Percentiles rank a stretch among this genome's conserved stretches.
Evolutionary conservation across 306 rosid genomes (phyloP).

Genomic region (Rubus parviflorus): DNA sequence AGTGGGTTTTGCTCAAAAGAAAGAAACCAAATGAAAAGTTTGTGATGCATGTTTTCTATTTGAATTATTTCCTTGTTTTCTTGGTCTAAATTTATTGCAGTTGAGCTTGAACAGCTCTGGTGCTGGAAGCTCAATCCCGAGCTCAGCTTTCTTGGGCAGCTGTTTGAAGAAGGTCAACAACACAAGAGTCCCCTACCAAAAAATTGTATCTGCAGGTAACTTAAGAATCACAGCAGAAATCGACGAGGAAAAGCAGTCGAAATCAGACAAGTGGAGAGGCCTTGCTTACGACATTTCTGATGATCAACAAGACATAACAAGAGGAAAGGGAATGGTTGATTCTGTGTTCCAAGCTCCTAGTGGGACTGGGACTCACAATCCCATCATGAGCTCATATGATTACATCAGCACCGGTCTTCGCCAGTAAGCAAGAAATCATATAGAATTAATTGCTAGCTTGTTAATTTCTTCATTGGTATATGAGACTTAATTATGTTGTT

Average conservation of each 20-base stretch:
- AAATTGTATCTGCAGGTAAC: slow-evolving; percentile 12
- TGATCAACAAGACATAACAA: slow-evolving; percentile 47
- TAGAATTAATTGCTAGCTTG: neutral
- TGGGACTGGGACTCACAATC: slow-evolving; percentile 37
- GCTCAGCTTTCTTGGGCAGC: slow-evolving; percentile 36
- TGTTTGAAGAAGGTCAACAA: slow-evolving; percentile 29
- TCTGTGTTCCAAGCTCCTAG: slow-evolving; percentile 42
- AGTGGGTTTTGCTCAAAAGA: slow-evolving; percentile 1
- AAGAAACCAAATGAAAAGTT: neutral
- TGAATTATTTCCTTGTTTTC: neutral
- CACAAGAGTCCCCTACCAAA: slow-evolving; percentile 18
- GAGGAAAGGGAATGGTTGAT: slow-evolving; percentile 50
- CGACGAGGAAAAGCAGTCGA: slow-evolving; percentile 31
- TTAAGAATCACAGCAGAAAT: slow-evolving; percentile 23
- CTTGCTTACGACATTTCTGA: slow-evolving; percentile 40
- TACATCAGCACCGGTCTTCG: slow-evolving; percentile 42
- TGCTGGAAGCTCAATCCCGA: slow-evolving; percentile 29
- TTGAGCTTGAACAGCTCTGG: slow-evolving; percentile 27
- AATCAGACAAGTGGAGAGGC: slow-evolving; percentile 34
- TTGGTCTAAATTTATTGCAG: slow-evolving; percentile 25
- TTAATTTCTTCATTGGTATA: neutral
- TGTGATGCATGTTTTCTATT: neutral
- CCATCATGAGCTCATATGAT: slow-evolving; percentile 44
- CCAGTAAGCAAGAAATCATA: slow-evolving; percentile 18
- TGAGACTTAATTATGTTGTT: neutral